Evolutionary conservation across 257 asterid genomes (phyloP), one percentile per base, ranked within the genome.

Genomic region (Penstemon eatonii): DNA sequence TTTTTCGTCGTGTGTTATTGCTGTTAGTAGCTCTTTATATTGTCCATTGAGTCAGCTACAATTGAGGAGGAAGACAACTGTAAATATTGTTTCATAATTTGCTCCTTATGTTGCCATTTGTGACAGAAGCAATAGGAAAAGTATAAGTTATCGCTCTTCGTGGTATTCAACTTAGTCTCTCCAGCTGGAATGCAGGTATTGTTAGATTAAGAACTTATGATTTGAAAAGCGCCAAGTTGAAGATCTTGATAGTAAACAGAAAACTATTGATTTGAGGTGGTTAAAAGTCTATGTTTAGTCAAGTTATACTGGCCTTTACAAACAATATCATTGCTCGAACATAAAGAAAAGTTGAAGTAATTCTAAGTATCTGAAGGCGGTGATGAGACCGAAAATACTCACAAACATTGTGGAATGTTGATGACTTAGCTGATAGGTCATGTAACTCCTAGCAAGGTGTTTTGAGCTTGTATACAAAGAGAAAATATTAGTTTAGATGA

Each of bases 21-120:
- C 7, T 36, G 7, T 65, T 11, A 50, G 43, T 37, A 45, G n/a
- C 57, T 10, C 10, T 9, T 46, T 63, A 44, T 56, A n/a, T 25
- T 6, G 40, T 8, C n/a, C 25, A 44, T 45, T 62, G 9, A 8
- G 5, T 18, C 37, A 10, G 25, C 33, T 66, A 54, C 11, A 8
- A 19, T 52, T 8, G 41, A 52, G 52, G 59, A 50, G 13, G 15
- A 53, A 66, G 44, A 9, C 6, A 46, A 46, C 52, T 65, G 8
- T 4, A 8, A 6, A 6, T 53, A 9, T 19, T 11, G 53, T 25
- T 39, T 9, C 38, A 13, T 65, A 50, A 1, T 8, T 42, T 55
- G 37, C 7, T 33, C 56, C 37, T 67, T 40, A 19, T 66, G 41
- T 11, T 63, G 13, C 58, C 68, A 43, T 45, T 19, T 45, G 56